Evolutionary conservation across 345 rosid genomes (phyloP).

Genomic region (Eucalyptus albens): DNA sequence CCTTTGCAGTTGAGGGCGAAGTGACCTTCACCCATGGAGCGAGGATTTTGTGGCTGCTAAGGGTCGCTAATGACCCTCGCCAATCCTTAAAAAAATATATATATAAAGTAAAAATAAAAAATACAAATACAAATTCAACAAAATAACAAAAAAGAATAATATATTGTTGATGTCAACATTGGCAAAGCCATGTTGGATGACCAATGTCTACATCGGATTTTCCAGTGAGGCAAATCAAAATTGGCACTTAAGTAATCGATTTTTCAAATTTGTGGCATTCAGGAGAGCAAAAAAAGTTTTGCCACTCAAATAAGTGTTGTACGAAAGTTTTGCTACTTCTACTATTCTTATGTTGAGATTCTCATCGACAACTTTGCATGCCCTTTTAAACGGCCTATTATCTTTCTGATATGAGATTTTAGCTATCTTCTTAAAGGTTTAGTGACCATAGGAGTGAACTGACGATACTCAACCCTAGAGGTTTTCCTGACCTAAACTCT

Average conservation of each 20-base stretch:
- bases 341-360: not conserved
- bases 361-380: not conserved
- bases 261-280: too few relatives aligned
- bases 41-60: too few relatives aligned
- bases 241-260: too few relatives aligned
- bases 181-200: accelerated
- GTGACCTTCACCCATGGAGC: accelerated
- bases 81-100: too few relatives aligned
- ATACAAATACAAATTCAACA: too few relatives aligned
- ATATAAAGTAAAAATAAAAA: too few relatives aligned
- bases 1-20: too few relatives aligned
- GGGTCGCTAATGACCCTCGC: accelerated
- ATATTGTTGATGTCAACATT: accelerated
- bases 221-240: too few relatives aligned
- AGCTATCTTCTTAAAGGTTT: not conserved
- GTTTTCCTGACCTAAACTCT: not conserved
- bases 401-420: not conserved
- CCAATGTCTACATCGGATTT: accelerated
- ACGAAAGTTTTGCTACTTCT: too few relatives aligned
- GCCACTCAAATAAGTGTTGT: too few relatives aligned
- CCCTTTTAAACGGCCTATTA: not conserved
- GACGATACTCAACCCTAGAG: not conserved
- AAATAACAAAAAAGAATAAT: too few relatives aligned
- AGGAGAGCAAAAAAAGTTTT: too few relatives aligned
- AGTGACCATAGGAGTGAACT: not conserved